Conservation (phyloP, 257 asterid genomes). For the Solanum bulbocastanum region DNA sequence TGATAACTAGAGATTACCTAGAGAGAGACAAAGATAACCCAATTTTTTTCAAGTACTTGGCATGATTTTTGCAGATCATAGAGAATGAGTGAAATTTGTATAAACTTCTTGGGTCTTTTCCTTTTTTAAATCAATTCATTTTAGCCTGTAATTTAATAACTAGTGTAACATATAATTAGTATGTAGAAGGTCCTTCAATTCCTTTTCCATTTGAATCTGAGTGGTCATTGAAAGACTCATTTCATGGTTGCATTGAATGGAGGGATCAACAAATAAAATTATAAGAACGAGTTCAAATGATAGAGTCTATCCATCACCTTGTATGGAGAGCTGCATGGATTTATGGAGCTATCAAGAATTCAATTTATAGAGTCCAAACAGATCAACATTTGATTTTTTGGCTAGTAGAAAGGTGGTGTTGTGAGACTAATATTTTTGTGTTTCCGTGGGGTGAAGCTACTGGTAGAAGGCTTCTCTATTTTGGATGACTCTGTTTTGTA, state of each 20-base stretch:
- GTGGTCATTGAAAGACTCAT: not conserved
- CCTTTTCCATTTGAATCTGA: not conserved
- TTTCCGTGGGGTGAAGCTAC: not conserved
- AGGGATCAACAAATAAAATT: not conserved
- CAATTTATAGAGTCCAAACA: no score
- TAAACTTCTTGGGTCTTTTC: not conserved
- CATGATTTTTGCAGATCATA: constrained; percentile 25
- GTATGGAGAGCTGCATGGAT: not conserved
- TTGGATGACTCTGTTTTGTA: not conserved
- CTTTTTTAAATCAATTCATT: not conserved
- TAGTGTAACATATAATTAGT: not conserved
- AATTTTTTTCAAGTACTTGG: constrained; percentile 86
- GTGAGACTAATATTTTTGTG: not conserved
- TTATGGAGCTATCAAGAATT: not conserved
- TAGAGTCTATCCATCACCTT: not conserved
- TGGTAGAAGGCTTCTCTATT: no score
- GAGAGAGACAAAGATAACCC: constrained; percentile 93
- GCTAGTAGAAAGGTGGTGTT: not conserved
- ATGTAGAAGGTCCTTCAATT: not conserved
- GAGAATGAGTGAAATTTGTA: not conserved
- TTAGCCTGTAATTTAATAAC: not conserved
- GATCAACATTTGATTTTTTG: not conserved
- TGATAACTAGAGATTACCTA: constrained; percentile 85
- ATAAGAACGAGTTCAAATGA: not conserved
- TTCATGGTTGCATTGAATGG: not conserved